These are phyloP conservation scores for Alternaria arborescens DNA, from an alignment of 2,329 filamentous ascomycete species.

Conservation along the genomic window DNA sequence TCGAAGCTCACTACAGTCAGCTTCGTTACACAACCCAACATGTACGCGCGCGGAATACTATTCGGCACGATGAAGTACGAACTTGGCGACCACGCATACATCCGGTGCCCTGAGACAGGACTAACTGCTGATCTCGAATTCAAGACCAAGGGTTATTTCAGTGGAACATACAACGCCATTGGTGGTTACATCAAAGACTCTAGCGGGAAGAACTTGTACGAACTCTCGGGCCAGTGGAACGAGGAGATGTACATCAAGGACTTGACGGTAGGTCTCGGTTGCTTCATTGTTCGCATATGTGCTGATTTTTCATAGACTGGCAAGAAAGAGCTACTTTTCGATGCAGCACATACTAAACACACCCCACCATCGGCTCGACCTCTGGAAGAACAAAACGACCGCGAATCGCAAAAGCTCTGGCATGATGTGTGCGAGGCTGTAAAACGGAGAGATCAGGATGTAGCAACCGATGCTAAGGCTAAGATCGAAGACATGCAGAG, in stretches of 20 bases:
- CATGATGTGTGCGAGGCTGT: conserved; percentile 81
- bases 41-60: conserved; percentile 96
- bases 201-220: conserved; percentile 86
- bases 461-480: conserved; percentile 95
- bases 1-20: conserved; percentile 55
- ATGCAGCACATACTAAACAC: conserved; percentile 80
- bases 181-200: conserved; percentile 88
- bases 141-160: conserved; percentile 98
- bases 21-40: conserved; percentile 95
- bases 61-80: conserved; percentile 99
- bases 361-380: conserved; percentile 77
- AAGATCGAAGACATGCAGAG: conserved; percentile 92
- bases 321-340: conserved; percentile 88
- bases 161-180: conserved; percentile 95
- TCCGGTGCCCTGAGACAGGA: conserved; percentile 87
- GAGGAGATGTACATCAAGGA: conserved; percentile 95
- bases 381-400: conserved; percentile 83
- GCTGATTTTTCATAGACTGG: conserved; percentile 70
- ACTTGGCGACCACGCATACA: conserved; percentile 92
- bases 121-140: conserved; percentile 93
- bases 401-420: conserved; percentile 92
- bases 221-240: conserved; percentile 89
- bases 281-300: background rate
- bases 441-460: conserved; percentile 82
- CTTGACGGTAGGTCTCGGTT: conserved; percentile 66